Evolutionary conservation across 1,284 basidiomycete species (phyloP).

Genomic region (Austroboletus niveus): DNA sequence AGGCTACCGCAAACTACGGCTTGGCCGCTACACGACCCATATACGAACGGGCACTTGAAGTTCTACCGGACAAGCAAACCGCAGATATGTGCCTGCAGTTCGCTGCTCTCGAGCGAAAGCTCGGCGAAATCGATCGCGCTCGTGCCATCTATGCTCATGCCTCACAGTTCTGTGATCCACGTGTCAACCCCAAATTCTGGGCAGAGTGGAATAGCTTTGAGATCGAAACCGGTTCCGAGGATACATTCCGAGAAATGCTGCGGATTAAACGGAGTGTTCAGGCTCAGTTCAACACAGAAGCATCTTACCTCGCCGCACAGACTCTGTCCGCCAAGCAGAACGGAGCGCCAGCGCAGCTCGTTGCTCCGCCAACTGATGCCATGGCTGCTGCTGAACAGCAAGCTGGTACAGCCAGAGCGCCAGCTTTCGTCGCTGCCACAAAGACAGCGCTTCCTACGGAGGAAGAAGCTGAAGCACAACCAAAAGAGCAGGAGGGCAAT

Average conservation of each 20-base stretch:
- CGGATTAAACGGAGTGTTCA: slow-evolving; percentile 98
- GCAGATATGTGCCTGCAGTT: slow-evolving; percentile 98
- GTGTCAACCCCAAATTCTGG: slow-evolving; percentile 91
- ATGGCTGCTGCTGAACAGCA: slow-evolving; percentile 69
- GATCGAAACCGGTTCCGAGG: slow-evolving; percentile 96
- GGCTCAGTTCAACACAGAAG: slow-evolving; percentile 97
- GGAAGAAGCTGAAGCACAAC: slow-evolving; percentile 29
- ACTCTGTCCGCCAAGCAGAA: slow-evolving; percentile 68
- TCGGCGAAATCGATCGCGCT: slow-evolving; percentile 98
- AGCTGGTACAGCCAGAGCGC: slow-evolving; percentile 43
- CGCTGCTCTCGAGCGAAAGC: slow-evolving; percentile 93
- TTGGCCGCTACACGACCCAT: slow-evolving; percentile 95
- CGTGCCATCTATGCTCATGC: slow-evolving; percentile 96
- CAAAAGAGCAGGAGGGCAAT: slow-evolving; percentile 45
- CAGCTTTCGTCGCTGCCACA: slow-evolving; percentile 67
- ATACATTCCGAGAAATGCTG: slow-evolving; percentile 98
- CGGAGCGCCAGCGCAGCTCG: slow-evolving; percentile 54
- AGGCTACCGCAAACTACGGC: slow-evolving; percentile 94
- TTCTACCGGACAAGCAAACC: slow-evolving; percentile 89
- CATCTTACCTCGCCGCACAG: slow-evolving; percentile 85
- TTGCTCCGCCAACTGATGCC: slow-evolving; percentile 56
- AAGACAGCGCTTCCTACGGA: slow-evolving; percentile 39
- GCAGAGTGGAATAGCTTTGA: slow-evolving; percentile 96
- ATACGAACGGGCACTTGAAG: slow-evolving; percentile 95
- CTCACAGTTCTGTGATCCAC: slow-evolving; percentile 97